Conservation (phyloP, 2,329 filamentous ascomycete species). For the Allantophomopsis cytisporea region DNA sequence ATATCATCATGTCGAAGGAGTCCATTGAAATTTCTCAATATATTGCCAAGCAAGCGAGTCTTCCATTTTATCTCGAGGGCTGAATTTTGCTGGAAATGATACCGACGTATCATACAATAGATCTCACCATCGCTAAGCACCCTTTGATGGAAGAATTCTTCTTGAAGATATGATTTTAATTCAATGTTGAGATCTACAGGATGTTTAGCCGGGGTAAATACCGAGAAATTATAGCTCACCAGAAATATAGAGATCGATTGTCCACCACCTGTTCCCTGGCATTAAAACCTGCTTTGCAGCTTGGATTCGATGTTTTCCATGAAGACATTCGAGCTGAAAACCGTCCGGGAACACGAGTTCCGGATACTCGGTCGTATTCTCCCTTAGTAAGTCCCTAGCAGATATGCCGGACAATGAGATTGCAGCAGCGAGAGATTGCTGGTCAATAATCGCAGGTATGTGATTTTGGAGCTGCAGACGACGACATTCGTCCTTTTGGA, state of each 20-base stretch:
- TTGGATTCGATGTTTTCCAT: slow-evolving; percentile 6
- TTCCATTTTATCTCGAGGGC: slow-evolving; percentile 7
- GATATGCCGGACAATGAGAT: slow-evolving; percentile 5
- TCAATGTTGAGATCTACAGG: background rate
- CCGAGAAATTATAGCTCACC: slow-evolving; percentile 1
- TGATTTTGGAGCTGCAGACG: slow-evolving; percentile 14
- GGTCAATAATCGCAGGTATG: slow-evolving; percentile 16
- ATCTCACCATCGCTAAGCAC: slow-evolving; percentile 1
- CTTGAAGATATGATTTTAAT: background rate
- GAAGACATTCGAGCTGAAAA: slow-evolving; percentile 5
- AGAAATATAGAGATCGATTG: slow-evolving; percentile 9
- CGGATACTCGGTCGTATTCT: slow-evolving; percentile 1
- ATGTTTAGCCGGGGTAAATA: background rate
- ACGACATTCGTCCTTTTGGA: slow-evolving; percentile 3
- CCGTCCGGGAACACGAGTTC: slow-evolving; percentile 1
- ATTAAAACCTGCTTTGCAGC: slow-evolving; percentile 6
- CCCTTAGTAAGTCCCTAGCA: slow-evolving; percentile 2
- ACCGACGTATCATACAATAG: slow-evolving; percentile 1
- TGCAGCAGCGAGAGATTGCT: slow-evolving; percentile 11
- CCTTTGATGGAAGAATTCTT: background rate
- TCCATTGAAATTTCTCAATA: slow-evolving; percentile 4
- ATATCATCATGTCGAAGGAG: slow-evolving; percentile 2
- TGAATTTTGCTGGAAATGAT: background rate
- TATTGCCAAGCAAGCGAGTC: slow-evolving; percentile 4
- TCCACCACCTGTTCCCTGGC: slow-evolving; percentile 7